Base-by-base conservation (phyloP, 169 alveolate genomes). In the Plasmodium ovale region DNA sequence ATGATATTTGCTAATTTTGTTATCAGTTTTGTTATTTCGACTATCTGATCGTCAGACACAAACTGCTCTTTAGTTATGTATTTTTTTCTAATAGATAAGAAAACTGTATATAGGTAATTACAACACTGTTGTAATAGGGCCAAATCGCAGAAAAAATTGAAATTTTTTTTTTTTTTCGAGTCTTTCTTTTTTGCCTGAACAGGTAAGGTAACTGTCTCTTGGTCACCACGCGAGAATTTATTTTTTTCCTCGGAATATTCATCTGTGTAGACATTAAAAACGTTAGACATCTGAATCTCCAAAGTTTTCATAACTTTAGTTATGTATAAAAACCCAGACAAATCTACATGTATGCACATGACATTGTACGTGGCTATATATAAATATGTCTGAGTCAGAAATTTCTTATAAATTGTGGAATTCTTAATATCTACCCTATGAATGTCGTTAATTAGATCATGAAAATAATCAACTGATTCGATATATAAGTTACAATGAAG, bases 401-500 rank as follows among this genome's bases (percentile, higher is more conserved):
- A 82, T 60, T 33, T 82, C 49, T 82, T 47, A 65, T 51, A 65
- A 14, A 82, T 29, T 27, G 10, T 21, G 49, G 19, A 16, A 9
- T 65, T 58, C 14, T 82, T 37, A 6, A 33, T 59, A 25, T 65
- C 56, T 69, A 10, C n/a, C 14, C 35, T 65, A 23, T 65, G 27
- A 23, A 82, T 27, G 19, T 65, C 35, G 21, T 82, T 82, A 65
- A 82, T 53, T 27, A 82, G 16, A 6, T 82, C 77, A 31, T 82
- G 90, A 65, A 82, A 82, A 65, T 82, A 82, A n/a, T 82, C 90
- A 31, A 82, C 90, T 3, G 84, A 70, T 59, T 82, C 90, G 29
- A 49, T 33, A 69, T 82, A 82, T 5, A 82, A 7, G 58, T 82
- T 82, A 70, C 84, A 82, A 65, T 49, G 47, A 21, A 82, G 31